Conservation (phyloP, 805 yeast genomes). For the Wickerhamomyces canadensis region DNA sequence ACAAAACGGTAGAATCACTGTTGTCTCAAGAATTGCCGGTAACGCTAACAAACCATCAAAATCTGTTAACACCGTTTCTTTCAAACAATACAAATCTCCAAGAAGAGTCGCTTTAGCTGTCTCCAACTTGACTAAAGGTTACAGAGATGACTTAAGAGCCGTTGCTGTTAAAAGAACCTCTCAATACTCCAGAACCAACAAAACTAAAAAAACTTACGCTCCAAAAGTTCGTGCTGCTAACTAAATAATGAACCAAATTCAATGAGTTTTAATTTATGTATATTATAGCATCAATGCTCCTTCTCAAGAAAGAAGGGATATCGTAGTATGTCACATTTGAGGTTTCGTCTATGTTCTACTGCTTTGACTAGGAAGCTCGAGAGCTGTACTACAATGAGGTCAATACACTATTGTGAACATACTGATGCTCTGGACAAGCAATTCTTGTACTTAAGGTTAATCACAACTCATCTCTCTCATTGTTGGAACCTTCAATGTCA, state of each 20-base stretch:
- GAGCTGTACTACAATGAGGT: too few species aligned
- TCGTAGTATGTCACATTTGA: too few species aligned
- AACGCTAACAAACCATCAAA: slow-evolving; percentile 43
- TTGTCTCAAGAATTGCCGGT: slow-evolving; percentile 38
- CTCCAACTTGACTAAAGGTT: slow-evolving; percentile 38
- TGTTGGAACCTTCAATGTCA: slow-evolving; percentile 42
- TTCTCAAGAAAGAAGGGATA: too few species aligned
- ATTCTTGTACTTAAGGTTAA: too few species aligned
- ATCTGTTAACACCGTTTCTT: slow-evolving; percentile 30
- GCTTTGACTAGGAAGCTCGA: too few species aligned
- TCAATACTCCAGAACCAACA: slow-evolving; percentile 34
- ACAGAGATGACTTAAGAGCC: slow-evolving; percentile 44
- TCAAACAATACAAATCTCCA: slow-evolving; percentile 37
- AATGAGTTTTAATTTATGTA: slow-evolving; percentile 1
- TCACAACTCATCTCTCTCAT: slow-evolving; percentile 18
- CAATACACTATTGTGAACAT: too few species aligned
- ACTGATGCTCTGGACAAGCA: too few species aligned
- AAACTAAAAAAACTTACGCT: slow-evolving; percentile 30
- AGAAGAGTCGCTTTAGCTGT: slow-evolving; percentile 41
- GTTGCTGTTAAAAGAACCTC: slow-evolving; percentile 45
- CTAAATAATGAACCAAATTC: background rate
- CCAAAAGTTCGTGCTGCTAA: slow-evolving; percentile 10
- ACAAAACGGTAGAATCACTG: slow-evolving; percentile 34
- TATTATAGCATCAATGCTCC: background rate
- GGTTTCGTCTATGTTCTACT: too few species aligned